These are phyloP conservation scores for Talaromyces islandicus DNA, from an alignment of 2,329 filamentous ascomycete genomes.

Conservation along the genomic window DNA sequence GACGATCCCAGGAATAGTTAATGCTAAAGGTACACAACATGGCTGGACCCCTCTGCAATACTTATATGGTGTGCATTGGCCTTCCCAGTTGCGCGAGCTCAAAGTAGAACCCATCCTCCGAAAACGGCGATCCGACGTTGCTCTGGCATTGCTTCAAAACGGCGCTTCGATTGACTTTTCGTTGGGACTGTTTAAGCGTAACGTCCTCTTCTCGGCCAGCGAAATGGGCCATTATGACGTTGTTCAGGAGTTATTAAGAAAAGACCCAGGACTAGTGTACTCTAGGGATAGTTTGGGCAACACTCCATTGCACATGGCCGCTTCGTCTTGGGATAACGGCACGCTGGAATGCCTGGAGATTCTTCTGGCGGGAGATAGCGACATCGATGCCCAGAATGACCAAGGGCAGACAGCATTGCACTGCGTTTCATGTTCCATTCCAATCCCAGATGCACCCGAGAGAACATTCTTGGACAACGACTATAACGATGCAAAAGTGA, in stretches of 20 bases:
- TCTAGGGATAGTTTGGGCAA: conserved; percentile 9
- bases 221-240: background rate
- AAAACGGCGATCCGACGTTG: background rate
- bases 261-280: conserved; percentile 13
- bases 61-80: background rate
- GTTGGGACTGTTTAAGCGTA: background rate
- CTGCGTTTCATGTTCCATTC: background rate
- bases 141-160: background rate
- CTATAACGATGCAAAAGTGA: background rate
- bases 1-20: background rate
- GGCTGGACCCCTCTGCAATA: background rate
- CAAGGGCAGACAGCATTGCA: background rate
- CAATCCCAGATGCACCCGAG: background rate
- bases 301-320: background rate
- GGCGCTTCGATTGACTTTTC: background rate
- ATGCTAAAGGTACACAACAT: background rate
- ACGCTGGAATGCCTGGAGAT: background rate
- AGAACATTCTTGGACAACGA: background rate
- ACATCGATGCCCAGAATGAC: background rate
- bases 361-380: background rate
- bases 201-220: background rate
- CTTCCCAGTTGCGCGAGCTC: background rate
- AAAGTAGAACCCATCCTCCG: background rate
- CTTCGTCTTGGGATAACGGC: background rate
- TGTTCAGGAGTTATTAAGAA: background rate